Base-by-base conservation (phyloP, 2,329 filamentous ascomycete species). In the Ceratocystis cacaofunesta region DNA sequence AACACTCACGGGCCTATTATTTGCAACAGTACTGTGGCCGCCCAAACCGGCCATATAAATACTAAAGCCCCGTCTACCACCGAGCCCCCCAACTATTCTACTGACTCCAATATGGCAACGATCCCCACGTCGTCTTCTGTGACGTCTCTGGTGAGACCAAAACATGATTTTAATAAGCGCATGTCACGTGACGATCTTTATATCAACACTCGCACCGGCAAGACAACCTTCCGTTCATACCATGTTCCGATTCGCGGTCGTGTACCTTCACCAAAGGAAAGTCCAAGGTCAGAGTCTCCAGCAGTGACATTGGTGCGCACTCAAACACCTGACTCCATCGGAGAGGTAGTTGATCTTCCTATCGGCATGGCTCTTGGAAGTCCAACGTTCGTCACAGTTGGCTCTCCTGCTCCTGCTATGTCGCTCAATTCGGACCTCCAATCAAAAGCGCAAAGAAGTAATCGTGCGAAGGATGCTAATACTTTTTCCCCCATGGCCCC, bases 301-400 rank as follows among this genome's bases (percentile, higher is more conserved):
- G 71, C 72, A 36, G 69, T 69, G 55, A 74, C 73, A 17, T 71
- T 75, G 30, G 71, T 75, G 25, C 74, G 76, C 68, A 74, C 77
- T 67, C 72, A 74, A 62, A 78, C 76, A n/a, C 75, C 76, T 8
- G 76, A 78, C 66, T 78, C 77, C 7, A 70, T 77, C 63, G 73
- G 71, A 36, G 77, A 78, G n/a, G 7, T 44, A 1, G 44, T 57
- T 5, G 32, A 52, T 25, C 41, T 63, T 68, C 78, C 77, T 69
- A 90, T 91, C 68, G 88, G 88, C 8, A 85, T 91, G 79, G 88
- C 88, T 1, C 75, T 90, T 65, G 88, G 87, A 41, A 90, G 87
- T 70, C 88, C 88, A 12, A 64, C 67, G n/a, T 62, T 67, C 22
- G 43, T 64, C 15, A 55, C 67, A 5, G 19, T 41, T 25, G 63